Base-by-base conservation (phyloP, 2,329 filamentous ascomycete genomes). In the Bipolaris sorokiniana region DNA sequence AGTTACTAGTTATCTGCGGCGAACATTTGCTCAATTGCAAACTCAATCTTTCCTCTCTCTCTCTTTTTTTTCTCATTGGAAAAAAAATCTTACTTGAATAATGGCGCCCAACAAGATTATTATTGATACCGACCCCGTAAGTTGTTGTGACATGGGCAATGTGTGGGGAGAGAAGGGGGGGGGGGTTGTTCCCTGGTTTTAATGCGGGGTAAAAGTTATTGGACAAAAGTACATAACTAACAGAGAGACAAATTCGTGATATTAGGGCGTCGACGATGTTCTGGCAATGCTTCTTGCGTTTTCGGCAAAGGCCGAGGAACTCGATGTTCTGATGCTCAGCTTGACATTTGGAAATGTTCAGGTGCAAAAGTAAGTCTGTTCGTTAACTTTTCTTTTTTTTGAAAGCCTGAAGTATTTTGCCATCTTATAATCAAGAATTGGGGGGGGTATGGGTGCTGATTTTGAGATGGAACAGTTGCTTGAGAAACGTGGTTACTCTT, bases 341-440 rank as follows among this genome's bases (percentile, higher is more conserved):
- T 84, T 97, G 58, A 97, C 93, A 0, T 97, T 95, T 76, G 95
- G 95, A 54, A 99, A 99, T 73, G 91, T 98, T 20, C 88, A 93
- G 65, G 86, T 97, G 15, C 84, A 92, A 61, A 93, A 87, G 90
- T 92, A 76, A n/a, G 51, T 49, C 3, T 33, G n/a, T n/a, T n/a
- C n/a, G n/a, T n/a, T n/a, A n/a, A n/a, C n/a, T n/a, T n/a, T n/a
- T n/a, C n/a, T n/a, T n/a, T n/a, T n/a, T n/a, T n/a, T n/a, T n/a
- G n/a, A n/a, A n/a, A n/a, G n/a, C n/a, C n/a, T n/a, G n/a, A n/a
- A n/a, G n/a, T n/a, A n/a, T n/a, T n/a, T n/a, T n/a, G n/a, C n/a
- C n/a, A n/a, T n/a, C n/a, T n/a, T n/a, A n/a, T n/a, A n/a, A 22
- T 22, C 22, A 22, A 22, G 22, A 22, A 22, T 2, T 2, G 22